phyloP scores from a whole-genome alignment of 2,329 filamentous ascomycete genomes.

The Colletotrichum eremochloae region DNA sequence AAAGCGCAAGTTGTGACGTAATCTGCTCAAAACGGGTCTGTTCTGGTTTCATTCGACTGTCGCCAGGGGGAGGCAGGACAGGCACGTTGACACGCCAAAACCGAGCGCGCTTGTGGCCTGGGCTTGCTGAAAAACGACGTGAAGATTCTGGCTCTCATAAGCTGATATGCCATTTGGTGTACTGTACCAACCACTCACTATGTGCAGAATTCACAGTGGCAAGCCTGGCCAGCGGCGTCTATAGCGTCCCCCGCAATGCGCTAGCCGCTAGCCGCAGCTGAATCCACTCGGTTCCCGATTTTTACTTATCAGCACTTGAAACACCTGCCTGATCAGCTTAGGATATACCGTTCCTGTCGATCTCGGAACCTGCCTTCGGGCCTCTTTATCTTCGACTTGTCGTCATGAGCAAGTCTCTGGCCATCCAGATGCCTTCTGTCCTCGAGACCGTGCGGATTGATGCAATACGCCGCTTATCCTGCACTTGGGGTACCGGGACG shows the following conservation, averaged over 20 bases:
- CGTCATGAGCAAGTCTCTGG: neutral
- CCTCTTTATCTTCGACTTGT: neutral
- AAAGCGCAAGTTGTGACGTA: constrained; percentile 35
- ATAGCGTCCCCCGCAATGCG: constrained; percentile 33
- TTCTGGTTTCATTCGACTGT: constrained; percentile 37
- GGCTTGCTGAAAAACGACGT: constrained; percentile 17
- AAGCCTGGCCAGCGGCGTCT: constrained; percentile 24
- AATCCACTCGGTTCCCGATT: constrained; percentile 8
- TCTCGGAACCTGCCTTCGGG: constrained; percentile 3
- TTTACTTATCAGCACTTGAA: neutral
- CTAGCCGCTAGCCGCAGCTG: constrained; percentile 38
- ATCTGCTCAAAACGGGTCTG: constrained; percentile 38
- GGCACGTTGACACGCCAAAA: constrained; percentile 33
- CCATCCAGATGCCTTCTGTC: neutral
- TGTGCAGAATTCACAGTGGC: neutral
- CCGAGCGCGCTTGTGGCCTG: constrained; percentile 26
- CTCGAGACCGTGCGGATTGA: neutral
- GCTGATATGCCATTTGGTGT: neutral
- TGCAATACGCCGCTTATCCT: too few species aligned
- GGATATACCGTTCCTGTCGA: constrained; percentile 26
- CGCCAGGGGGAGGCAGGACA: neutral
- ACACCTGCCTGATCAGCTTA: neutral
- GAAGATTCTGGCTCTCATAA: constrained; percentile 19
- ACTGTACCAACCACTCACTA: too few species aligned
- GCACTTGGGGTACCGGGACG: neutral